Evolutionary conservation across 2,329 filamentous ascomycete species (phyloP).

Genomic region (Ophioceras dolichostomum): DNA sequence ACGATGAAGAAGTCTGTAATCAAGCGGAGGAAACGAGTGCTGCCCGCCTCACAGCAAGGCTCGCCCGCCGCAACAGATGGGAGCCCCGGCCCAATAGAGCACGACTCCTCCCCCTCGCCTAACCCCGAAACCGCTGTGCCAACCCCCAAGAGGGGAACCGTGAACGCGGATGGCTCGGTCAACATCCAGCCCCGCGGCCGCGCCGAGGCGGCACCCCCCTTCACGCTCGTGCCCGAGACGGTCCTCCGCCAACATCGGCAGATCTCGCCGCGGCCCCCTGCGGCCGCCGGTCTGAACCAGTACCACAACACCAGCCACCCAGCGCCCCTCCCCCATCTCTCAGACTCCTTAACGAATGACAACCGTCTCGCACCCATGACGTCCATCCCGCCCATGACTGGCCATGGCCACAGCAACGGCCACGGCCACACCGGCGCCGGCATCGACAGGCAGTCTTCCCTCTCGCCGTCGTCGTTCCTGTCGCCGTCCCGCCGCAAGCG

Average conservation of each 20-base stretch:
- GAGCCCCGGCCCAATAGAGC: constrained; percentile 18
- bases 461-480: constrained; percentile 49
- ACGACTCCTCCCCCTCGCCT: constrained; percentile 9
- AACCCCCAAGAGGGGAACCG: constrained; percentile 37
- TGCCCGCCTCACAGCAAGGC: constrained; percentile 55
- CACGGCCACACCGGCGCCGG: no score
- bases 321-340: constrained; percentile 11
- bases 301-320: constrained; percentile 35
- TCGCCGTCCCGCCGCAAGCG: constrained; percentile 47
- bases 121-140: constrained; percentile 15
- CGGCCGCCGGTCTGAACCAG: constrained; percentile 30
- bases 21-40: constrained; percentile 88
- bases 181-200: constrained; percentile 46
- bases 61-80: constrained; percentile 1
- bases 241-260: constrained; percentile 29
- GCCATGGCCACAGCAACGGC: no score
- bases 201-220: constrained; percentile 26
- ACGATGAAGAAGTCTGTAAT: constrained; percentile 99
- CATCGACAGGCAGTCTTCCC: constrained; percentile 43
- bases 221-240: constrained; percentile 34
- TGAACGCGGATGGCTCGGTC: constrained; percentile 53
- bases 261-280: constrained; percentile 26
- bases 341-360: constrained; percentile 36
- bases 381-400: constrained; percentile 25
- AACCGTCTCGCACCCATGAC: constrained; percentile 46